phyloP scores from a whole-genome alignment of 345 rosid species.

The Hypericum perforatum region DNA sequence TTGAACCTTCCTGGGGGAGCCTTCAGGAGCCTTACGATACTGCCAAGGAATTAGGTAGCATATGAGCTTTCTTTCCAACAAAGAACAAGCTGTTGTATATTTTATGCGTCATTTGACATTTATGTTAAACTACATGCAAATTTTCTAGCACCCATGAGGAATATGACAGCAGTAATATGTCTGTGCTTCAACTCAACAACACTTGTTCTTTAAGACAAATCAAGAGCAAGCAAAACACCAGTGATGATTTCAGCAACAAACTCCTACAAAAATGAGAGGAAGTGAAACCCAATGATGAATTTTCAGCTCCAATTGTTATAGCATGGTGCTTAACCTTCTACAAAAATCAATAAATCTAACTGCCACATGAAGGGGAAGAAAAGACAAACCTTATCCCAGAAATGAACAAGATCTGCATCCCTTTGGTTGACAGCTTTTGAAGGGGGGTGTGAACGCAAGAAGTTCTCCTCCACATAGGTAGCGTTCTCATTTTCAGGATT shows the following conservation, averaged over 20 bases:
- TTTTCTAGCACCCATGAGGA: no score
- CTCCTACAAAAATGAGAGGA: no score
- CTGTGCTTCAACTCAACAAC: no score
- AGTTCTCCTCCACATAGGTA: constrained; percentile 58
- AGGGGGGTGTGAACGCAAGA: constrained; percentile 36
- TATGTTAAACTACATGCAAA: background rate
- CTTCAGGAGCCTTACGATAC: constrained; percentile 93
- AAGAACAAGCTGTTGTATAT: background rate
- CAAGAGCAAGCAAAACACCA: no score
- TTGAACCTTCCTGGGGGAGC: constrained; percentile 55
- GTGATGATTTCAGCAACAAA: no score
- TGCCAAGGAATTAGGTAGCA: constrained; percentile 18
- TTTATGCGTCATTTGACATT: background rate
- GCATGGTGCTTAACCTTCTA: background rate
- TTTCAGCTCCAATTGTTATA: no score
- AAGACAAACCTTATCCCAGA: constrained; percentile 76
- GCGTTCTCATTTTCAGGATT: constrained; percentile 87
- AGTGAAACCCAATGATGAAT: no score
- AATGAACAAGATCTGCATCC: constrained; percentile 92
- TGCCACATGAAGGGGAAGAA: background rate
- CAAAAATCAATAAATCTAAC: background rate
- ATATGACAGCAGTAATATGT: no score
- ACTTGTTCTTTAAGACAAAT: no score
- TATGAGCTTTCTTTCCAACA: background rate
- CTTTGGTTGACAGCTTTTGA: constrained; percentile 82